Evolutionary conservation across 768 basidiomycete genomes (phyloP).

Genomic region (Sarcodon aspratus): DNA sequence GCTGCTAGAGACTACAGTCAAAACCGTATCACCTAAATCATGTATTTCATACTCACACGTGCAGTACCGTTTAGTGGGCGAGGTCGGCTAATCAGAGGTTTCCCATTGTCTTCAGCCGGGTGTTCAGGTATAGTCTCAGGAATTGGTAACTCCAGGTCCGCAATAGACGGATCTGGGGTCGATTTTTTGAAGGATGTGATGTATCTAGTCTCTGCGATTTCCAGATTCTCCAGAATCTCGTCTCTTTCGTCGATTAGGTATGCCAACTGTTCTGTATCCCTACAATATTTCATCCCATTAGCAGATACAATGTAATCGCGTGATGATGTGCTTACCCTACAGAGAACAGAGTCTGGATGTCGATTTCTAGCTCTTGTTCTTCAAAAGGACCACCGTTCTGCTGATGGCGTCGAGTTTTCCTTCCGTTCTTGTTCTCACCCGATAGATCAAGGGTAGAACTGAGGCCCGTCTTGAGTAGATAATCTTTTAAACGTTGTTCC

Average conservation of each 20-base stretch:
- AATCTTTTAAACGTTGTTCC: slow-evolving; percentile 63
- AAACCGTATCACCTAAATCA: background rate
- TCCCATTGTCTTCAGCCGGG: slow-evolving; percentile 25
- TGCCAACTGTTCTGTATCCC: slow-evolving; percentile 59
- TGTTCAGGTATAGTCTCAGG: slow-evolving; percentile 19
- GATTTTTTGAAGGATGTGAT: slow-evolving; percentile 65
- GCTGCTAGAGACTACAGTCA: background rate
- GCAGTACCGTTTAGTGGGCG: slow-evolving; percentile 31
- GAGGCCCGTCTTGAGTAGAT: slow-evolving; percentile 53
- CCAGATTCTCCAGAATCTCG: slow-evolving; percentile 65
- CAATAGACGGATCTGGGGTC: slow-evolving; percentile 62
- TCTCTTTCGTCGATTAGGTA: slow-evolving; percentile 67
- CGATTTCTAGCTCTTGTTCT: slow-evolving; percentile 40
- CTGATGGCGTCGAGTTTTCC: background rate
- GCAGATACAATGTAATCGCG: background rate
- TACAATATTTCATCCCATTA: slow-evolving; percentile 15
- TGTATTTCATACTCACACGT: slow-evolving; percentile 9
- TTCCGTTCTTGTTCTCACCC: slow-evolving; percentile 10
- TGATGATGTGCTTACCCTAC: slow-evolving; percentile 37
- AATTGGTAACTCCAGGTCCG: slow-evolving; percentile 33
- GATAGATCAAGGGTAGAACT: slow-evolving; percentile 40
- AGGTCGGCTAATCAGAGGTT: slow-evolving; percentile 54
- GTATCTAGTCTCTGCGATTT: slow-evolving; percentile 71
- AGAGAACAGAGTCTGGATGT: slow-evolving; percentile 64
- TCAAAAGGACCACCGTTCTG: slow-evolving; percentile 15